These are phyloP conservation scores for Amphichorda felina DNA, from an alignment of 2,329 filamentous ascomycete genomes.

Conservation along the genomic window DNA sequence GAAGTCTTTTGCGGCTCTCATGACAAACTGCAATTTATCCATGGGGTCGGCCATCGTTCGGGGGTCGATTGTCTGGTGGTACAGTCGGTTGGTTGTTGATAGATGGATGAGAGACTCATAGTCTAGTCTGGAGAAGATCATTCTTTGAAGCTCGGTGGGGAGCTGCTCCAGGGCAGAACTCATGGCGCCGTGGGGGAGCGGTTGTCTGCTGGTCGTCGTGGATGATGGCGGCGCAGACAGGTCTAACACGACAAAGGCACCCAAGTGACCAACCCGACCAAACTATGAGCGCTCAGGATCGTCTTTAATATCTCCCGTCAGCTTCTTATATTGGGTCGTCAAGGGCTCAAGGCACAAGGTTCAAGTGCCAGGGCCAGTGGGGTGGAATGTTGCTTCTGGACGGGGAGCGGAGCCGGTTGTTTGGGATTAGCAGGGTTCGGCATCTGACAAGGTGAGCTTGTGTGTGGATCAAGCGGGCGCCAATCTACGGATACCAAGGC, in stretches of 20 bases:
- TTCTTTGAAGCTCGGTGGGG: conserved; percentile 18
- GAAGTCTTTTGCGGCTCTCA: conserved; percentile 27
- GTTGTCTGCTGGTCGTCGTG: too few relatives aligned
- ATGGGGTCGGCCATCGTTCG: conserved; percentile 17
- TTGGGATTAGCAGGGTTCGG: conserved; percentile 3
- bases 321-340: too few relatives aligned
- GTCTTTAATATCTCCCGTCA: too few relatives aligned
- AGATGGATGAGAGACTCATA: conserved; percentile 27
- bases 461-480: neutral
- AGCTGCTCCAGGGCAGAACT: conserved; percentile 18
- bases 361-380: neutral
- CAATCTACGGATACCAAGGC: neutral
- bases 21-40: conserved; percentile 27
- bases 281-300: too few relatives aligned
- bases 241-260: too few relatives aligned
- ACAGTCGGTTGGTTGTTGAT: conserved; percentile 22
- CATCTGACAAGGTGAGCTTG: conserved; percentile 1
- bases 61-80: conserved; percentile 19
- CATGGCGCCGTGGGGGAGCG: conserved; percentile 1
- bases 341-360: too few relatives aligned
- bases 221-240: too few relatives aligned
- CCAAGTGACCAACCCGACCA: too few relatives aligned
- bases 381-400: conserved; percentile 1
- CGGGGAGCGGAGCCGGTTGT: conserved; percentile 2
- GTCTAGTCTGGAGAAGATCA: conserved; percentile 22